Evolutionary conservation across 345 rosid species (phyloP), one percentile per base, ranked within the genome.

Genomic region (Conringia planisiliqua): DNA sequence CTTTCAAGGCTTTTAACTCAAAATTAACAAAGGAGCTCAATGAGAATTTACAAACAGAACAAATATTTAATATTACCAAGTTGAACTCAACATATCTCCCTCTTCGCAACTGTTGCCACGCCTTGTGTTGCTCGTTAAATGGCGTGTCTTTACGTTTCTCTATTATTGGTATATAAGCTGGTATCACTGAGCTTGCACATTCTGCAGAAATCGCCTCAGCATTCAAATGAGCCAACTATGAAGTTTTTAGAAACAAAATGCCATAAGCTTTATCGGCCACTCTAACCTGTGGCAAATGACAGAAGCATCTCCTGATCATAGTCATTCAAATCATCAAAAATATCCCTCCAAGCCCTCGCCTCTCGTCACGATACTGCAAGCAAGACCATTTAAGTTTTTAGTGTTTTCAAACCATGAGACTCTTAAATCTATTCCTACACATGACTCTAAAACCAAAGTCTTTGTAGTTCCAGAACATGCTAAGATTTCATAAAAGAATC

Each of bases 81-180:
- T 91, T 94, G 75, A 94, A 91, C 79, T 94, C 96, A 5, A 95
- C 96, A 71, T 92, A 95, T 67, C 99, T 90, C 4, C 99, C 97
- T 74, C 97, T 76, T n/a, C 96, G 89, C 73, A 95, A 69, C 76
- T 95, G 99, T 74, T 95, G 97, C 92, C 97, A 90, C 22, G 91
- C 96, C 86, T 90, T 92, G 78, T 90, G 87, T 50, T 79, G 72
- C 65, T 95, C 94, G 2, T 86, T 87, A 69, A 84, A 92, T 12
- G 89, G 85, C 7, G 55, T 87, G 48, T 91, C 88, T 77, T 86
- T 95, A 80, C 93, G 85, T 79, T 78, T 92, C 74, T 88, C 92
- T 68, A 92, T 69, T 56, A 95, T 86, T 18, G 97, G 97, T 78
- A 92, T 78, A 74, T 89, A 92, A 67, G 97, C 97, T 30, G 93